Percentiles rank a stretch among this genome's conserved stretches.
These are phyloP conservation scores for Phytopythium aichiense DNA, from an alignment of 352 stramenopile genomes.

Conservation along the genomic window DNA sequence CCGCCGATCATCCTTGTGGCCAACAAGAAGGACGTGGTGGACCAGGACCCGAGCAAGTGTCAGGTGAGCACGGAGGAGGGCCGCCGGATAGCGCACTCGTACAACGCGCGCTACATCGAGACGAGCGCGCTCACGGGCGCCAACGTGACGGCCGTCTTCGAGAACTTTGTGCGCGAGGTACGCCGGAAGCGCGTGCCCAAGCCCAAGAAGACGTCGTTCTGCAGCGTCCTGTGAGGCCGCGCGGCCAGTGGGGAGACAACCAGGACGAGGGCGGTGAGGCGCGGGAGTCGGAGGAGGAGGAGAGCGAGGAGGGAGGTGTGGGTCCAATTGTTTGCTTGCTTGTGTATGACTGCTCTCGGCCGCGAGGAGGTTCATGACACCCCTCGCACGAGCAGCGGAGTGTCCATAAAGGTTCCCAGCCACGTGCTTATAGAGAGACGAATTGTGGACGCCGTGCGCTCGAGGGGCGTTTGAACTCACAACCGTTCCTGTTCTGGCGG, in stretches of 20 bases:
- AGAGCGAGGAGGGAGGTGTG: neutral
- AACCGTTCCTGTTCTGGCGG: no score
- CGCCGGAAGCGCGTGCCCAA: conserved; percentile 78
- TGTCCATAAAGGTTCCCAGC: neutral
- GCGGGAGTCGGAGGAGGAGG: neutral
- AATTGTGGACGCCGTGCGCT: no score
- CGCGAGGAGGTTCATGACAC: neutral
- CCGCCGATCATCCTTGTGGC: conserved; percentile 86
- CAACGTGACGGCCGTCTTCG: conserved; percentile 85
- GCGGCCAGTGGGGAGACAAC: neutral
- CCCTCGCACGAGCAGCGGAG: neutral
- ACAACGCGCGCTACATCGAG: conserved; percentile 87
- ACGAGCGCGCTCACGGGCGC: conserved; percentile 81
- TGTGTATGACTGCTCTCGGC: neutral
- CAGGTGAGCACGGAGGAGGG: conserved; percentile 85
- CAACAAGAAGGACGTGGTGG: conserved; percentile 88
- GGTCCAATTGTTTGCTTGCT: neutral
- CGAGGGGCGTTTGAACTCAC: no score
- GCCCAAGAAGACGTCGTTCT: conserved; percentile 61
- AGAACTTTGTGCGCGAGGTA: conserved; percentile 84
- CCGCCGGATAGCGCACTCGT: conserved; percentile 77
- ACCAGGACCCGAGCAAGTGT: conserved; percentile 75
- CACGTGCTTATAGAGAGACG: neutral
- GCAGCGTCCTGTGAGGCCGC: conserved; percentile 49
- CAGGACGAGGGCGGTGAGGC: no score